Percentiles rank a stretch among this genome's conserved stretches.
Conservation (phyloP, 345 rosid genomes). For the Gossypium anomalum region DNA sequence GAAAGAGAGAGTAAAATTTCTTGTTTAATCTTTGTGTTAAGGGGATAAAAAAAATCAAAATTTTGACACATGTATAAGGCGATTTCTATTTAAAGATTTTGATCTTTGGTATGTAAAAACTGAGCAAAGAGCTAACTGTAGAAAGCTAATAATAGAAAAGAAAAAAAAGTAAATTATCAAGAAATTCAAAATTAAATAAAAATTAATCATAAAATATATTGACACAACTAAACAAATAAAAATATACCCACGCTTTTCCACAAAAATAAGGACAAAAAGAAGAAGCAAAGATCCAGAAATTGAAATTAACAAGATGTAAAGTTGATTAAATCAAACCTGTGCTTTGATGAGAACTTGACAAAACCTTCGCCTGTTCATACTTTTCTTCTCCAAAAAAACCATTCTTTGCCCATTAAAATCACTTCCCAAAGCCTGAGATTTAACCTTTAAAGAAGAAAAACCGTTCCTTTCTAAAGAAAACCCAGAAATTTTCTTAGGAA, state of each 20-base stretch:
- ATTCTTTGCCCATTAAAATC: conserved; percentile 47
- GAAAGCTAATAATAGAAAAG: neutral
- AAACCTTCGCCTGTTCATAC: conserved; percentile 23
- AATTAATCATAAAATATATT: neutral
- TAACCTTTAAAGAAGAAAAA: conserved; percentile 31
- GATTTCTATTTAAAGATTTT: neutral
- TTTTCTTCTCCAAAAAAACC: conserved; percentile 25
- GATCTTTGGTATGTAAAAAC: neutral
- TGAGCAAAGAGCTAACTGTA: neutral
- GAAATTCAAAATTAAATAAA: neutral
- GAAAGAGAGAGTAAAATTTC: neutral
- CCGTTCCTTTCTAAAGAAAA: conserved; percentile 18
- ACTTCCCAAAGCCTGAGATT: conserved; percentile 34
- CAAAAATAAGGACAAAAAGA: neutral
- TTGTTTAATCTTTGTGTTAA: neutral
- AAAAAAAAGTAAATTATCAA: neutral
- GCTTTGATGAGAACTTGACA: conserved; percentile 34
- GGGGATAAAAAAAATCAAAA: neutral
- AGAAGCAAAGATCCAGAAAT: neutral
- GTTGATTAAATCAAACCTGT: conserved; percentile 40
- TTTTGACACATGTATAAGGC: neutral
- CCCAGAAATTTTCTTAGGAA: conserved; percentile 27
- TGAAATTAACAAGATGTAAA: neutral
- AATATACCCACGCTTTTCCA: neutral
- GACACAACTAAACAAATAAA: too few relatives aligned